These are phyloP conservation scores for Colletotrichum cordylinicola DNA, from an alignment of 2,329 filamentous ascomycete species.

Conservation along the genomic window DNA sequence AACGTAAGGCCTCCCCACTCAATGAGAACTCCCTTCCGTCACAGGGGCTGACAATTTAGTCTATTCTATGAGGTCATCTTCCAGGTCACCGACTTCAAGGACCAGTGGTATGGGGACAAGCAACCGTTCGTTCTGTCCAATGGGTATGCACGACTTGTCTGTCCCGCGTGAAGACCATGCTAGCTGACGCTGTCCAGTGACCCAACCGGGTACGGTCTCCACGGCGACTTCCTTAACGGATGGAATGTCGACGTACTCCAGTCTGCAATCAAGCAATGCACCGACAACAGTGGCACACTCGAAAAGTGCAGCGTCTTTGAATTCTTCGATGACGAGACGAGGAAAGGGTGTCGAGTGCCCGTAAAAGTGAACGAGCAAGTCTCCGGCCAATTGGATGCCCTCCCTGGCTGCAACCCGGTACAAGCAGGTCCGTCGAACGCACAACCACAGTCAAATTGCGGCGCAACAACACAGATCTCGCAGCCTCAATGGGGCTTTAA, in stretches of 20 bases:
- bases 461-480: slow-evolving; percentile 42
- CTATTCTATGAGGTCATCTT: slow-evolving; percentile 66
- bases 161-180: not conserved
- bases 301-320: slow-evolving; percentile 64
- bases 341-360: slow-evolving; percentile 54
- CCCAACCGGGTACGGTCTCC: slow-evolving; percentile 71
- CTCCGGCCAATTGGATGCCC: slow-evolving; percentile 45
- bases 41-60: not conserved
- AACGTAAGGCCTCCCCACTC: slow-evolving; percentile 32
- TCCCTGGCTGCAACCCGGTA: slow-evolving; percentile 62
- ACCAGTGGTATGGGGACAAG: slow-evolving; percentile 56
- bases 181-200: slow-evolving; percentile 44
- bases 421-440: slow-evolving; percentile 32
- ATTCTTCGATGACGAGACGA: slow-evolving; percentile 43
- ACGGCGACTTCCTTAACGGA: slow-evolving; percentile 76
- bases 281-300: slow-evolving; percentile 63
- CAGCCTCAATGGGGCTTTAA: slow-evolving; percentile 43
- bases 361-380: slow-evolving; percentile 53
- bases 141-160: slow-evolving; percentile 41
- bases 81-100: slow-evolving; percentile 57
- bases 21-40: not conserved
- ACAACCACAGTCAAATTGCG: slow-evolving; percentile 29
- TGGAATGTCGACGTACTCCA: slow-evolving; percentile 73
- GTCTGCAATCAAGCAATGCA: slow-evolving; percentile 70
- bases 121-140: slow-evolving; percentile 73